These are phyloP conservation scores for Mycena capillaripes DNA, from an alignment of 768 basidiomycete species.

Conservation along the genomic window DNA sequence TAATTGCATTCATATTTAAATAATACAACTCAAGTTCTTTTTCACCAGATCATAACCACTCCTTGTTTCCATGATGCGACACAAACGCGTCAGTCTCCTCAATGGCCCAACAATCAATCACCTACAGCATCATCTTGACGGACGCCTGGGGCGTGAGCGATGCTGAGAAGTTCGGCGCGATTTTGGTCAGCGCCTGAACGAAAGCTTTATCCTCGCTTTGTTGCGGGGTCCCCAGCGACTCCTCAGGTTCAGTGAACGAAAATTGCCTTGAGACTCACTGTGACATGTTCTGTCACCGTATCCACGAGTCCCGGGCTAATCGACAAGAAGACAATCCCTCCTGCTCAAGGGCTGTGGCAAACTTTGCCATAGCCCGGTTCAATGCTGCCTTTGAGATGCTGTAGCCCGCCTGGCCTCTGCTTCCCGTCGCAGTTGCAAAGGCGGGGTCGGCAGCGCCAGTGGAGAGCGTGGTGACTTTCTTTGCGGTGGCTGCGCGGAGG, in stretches of 20 bases:
- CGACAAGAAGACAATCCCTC: constrained; percentile 55
- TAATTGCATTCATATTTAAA: too few relatives aligned
- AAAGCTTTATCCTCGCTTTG: background rate
- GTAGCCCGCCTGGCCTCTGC: constrained; percentile 42
- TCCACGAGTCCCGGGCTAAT: constrained; percentile 56
- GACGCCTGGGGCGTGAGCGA: constrained; percentile 10
- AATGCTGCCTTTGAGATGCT: constrained; percentile 53
- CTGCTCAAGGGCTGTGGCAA: constrained; percentile 43
- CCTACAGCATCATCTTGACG: constrained; percentile 17
- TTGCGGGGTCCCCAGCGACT: background rate
- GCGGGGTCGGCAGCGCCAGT: constrained; percentile 47
- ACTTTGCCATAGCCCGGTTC: constrained; percentile 54
- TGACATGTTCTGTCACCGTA: constrained; percentile 33
- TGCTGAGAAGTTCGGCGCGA: constrained; percentile 14
- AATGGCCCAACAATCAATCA: constrained; percentile 10
- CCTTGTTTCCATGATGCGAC: constrained; percentile 32
- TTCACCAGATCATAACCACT: constrained; percentile 12
- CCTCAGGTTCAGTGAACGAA: background rate
- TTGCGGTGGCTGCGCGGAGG: constrained; percentile 38
- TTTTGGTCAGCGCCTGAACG: background rate
- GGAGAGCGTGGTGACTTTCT: constrained; percentile 52
- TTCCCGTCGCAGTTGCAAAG: constrained; percentile 33
- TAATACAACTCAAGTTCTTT: too few relatives aligned
- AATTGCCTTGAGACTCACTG: background rate
- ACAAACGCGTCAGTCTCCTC: constrained; percentile 26